Evolutionary conservation across 257 asterid genomes (phyloP).

Genomic region (Schizonepeta tenuifolia): DNA sequence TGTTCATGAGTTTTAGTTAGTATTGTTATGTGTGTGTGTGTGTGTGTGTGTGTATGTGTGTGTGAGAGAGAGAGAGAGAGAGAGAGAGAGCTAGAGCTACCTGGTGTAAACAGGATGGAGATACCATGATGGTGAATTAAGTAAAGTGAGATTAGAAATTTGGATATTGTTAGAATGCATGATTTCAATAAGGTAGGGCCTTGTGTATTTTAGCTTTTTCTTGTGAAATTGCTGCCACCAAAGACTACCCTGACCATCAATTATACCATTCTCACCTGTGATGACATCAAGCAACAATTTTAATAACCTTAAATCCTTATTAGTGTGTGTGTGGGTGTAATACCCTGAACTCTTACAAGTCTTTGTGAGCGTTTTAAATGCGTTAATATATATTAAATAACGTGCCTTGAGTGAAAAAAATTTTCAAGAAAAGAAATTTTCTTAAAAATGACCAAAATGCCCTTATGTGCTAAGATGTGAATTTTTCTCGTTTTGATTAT

Average conservation of each 20-base stretch:
- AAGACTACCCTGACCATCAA: conserved; percentile 77
- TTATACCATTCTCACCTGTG: conserved; percentile 87
- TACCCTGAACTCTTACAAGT: too few relatives aligned
- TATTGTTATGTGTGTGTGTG: not conserved
- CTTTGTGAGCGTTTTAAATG: too few relatives aligned
- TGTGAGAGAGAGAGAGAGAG: not conserved
- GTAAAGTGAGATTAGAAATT: conserved; percentile 68
- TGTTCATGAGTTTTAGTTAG: conserved; percentile 5
- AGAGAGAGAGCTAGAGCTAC: conserved; percentile 35
- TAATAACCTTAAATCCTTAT: not conserved
- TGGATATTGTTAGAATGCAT: conserved; percentile 79
- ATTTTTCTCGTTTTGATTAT: too few relatives aligned
- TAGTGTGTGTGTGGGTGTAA: too few relatives aligned
- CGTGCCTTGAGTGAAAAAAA: too few relatives aligned
- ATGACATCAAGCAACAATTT: not conserved
- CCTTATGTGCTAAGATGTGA: too few relatives aligned
- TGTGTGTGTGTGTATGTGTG: not conserved
- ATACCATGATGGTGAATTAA: conserved; percentile 92
- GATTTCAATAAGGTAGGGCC: conserved; percentile 82
- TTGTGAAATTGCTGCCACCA: conserved; percentile 93
- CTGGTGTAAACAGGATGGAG: conserved; percentile 92
- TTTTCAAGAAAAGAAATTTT: too few relatives aligned
- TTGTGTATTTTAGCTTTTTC: conserved; percentile 73
- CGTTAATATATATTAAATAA: too few relatives aligned
- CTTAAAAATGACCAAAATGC: too few relatives aligned